These are phyloP conservation scores for Termitomyces sp. DNA, from an alignment of 768 basidiomycete species.

Conservation along the genomic window DNA sequence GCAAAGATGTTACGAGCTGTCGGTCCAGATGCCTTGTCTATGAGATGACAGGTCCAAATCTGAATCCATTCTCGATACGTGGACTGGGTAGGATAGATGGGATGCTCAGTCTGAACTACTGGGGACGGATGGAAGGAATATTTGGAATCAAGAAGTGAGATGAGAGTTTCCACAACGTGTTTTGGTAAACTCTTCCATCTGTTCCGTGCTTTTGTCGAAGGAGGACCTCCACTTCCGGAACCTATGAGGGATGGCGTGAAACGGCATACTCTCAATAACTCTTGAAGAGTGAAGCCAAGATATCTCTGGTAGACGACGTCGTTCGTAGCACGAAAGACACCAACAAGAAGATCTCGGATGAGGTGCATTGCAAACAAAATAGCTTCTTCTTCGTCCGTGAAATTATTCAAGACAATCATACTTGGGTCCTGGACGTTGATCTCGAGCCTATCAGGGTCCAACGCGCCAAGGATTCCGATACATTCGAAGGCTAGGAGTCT, in stretches of 20 bases:
- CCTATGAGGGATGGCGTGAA: slow-evolving; percentile 76
- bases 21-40: slow-evolving; percentile 52
- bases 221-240: slow-evolving; percentile 38
- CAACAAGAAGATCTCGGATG: slow-evolving; percentile 79
- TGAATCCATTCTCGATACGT: slow-evolving; percentile 98
- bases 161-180: slow-evolving; percentile 78
- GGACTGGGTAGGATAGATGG: slow-evolving; percentile 69
- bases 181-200: slow-evolving; percentile 80
- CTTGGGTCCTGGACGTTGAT: slow-evolving; percentile 49
- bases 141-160: slow-evolving; percentile 72
- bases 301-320: slow-evolving; percentile 89
- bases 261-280: slow-evolving; percentile 80
- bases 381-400: slow-evolving; percentile 72
- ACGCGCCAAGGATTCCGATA: slow-evolving; percentile 85
- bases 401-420: slow-evolving; percentile 77
- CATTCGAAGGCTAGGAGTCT: slow-evolving; percentile 80
- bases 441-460: slow-evolving; percentile 92
- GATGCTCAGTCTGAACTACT: slow-evolving; percentile 42
- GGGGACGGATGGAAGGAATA: slow-evolving; percentile 47
- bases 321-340: slow-evolving; percentile 88
- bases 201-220: slow-evolving; percentile 60
- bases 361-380: slow-evolving; percentile 79
- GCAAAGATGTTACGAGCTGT: slow-evolving; percentile 68
- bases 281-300: slow-evolving; percentile 89
- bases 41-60: slow-evolving; percentile 78